phyloP scores from a whole-genome alignment of 2,329 filamentous ascomycete species.

The Ambrosiella cleistominuta region DNA sequence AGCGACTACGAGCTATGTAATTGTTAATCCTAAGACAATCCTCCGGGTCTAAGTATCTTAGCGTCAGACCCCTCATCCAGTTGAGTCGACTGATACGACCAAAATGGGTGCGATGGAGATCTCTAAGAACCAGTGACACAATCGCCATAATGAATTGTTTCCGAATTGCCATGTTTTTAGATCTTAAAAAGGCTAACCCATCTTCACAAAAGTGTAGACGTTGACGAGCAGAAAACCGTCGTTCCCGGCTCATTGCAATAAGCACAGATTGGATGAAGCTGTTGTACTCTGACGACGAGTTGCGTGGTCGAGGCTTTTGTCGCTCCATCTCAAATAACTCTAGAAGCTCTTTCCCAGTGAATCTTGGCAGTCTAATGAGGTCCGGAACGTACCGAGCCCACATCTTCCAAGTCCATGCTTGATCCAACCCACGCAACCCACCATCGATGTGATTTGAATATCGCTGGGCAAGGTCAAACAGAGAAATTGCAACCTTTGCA shows the following conservation, averaged over 20 bases:
- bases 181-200: slow-evolving; percentile 17
- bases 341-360: slow-evolving; percentile 1
- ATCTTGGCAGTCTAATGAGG: slow-evolving; percentile 17
- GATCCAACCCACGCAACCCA: slow-evolving; percentile 10
- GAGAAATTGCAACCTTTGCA: slow-evolving; percentile 16
- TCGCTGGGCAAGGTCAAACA: slow-evolving; percentile 14
- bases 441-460: slow-evolving; percentile 5
- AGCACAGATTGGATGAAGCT: slow-evolving; percentile 5
- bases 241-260: slow-evolving; percentile 13
- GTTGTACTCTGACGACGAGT: slow-evolving; percentile 4
- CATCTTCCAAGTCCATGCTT: slow-evolving; percentile 19
- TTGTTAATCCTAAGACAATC: neutral
- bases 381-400: slow-evolving; percentile 20
- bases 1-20: neutral
- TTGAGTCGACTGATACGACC: slow-evolving; percentile 19
- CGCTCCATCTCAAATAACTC: slow-evolving; percentile 7
- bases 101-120: slow-evolving; percentile 20
- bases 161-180: slow-evolving; percentile 16
- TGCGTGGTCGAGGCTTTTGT: slow-evolving; percentile 1
- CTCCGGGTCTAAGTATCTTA: neutral
- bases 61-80: slow-evolving; percentile 19
- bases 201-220: slow-evolving; percentile 19
- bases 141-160: slow-evolving; percentile 17
- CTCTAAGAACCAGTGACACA: slow-evolving; percentile 18
- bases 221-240: slow-evolving; percentile 14